Percentiles rank a stretch among this genome's conserved stretches.
Conservation (phyloP, 148 eudicot genomes). For the Persicaria tinctoria region DNA sequence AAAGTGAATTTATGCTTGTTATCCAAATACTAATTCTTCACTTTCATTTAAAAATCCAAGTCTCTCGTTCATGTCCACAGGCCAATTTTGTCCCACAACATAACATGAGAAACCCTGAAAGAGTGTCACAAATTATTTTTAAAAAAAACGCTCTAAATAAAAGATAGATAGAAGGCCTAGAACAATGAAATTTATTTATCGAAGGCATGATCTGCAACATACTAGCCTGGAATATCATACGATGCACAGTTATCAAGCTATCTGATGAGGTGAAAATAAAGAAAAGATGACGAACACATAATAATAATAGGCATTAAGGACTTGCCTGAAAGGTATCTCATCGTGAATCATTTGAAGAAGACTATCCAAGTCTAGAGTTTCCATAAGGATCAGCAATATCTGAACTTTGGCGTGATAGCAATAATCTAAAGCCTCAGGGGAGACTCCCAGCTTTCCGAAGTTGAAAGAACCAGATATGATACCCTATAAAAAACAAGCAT, state of each 20-base stretch:
- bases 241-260: neutral
- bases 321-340: constrained; percentile 72
- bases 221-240: neutral
- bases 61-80: neutral
- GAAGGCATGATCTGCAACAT: neutral
- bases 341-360: constrained; percentile 91
- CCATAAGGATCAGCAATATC: constrained; percentile 77
- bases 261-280: neutral
- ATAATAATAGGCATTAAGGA: neutral
- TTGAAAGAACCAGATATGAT: constrained; percentile 59
- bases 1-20: neutral
- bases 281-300: neutral
- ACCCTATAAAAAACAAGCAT: constrained; percentile 33
- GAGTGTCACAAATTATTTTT: neutral
- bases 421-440: constrained; percentile 62
- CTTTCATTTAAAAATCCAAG: neutral
- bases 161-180: neutral
- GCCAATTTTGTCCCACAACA: neutral
- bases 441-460: constrained; percentile 60
- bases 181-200: neutral
- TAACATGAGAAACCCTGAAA: neutral
- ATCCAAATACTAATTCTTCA: neutral
- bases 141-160: neutral
- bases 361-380: constrained; percentile 75
- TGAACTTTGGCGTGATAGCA: constrained; percentile 76